These are phyloP conservation scores for Cymbopogon citratus DNA, from an alignment of 176 grass and related monocot genomes.

Conservation along the genomic window DNA sequence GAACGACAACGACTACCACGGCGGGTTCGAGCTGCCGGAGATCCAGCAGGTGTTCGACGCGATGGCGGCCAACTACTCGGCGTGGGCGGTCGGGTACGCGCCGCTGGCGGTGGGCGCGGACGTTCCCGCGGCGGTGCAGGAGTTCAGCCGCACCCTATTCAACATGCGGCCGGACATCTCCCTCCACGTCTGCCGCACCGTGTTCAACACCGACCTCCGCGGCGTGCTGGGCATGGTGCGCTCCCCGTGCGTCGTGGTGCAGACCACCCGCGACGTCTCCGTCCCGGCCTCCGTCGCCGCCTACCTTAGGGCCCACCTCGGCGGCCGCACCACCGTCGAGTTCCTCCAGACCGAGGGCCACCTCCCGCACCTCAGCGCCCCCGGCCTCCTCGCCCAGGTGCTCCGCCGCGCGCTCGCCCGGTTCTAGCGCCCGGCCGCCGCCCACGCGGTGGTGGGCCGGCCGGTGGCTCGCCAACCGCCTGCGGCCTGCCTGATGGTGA, in stretches of 20 bases:
- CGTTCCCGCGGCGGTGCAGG: conserved; percentile 81
- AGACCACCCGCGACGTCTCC: conserved; percentile 85
- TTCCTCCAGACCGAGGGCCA: conserved; percentile 75
- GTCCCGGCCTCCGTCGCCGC: conserved; percentile 71
- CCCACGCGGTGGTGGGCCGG: no score
- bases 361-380: conserved; percentile 75
- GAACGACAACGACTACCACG: conserved; percentile 83
- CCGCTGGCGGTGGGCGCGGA: conserved; percentile 89
- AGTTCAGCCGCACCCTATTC: conserved; percentile 99
- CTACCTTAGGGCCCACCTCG: conserved; percentile 37
- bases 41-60: conserved; percentile 78
- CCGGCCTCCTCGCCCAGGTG: conserved; percentile 14
- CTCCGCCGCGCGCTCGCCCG: conserved; percentile 69
- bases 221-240: conserved; percentile 60
- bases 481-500: neutral
- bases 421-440: neutral
- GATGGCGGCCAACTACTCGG: conserved; percentile 82
- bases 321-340: conserved; percentile 62
- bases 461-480: neutral
- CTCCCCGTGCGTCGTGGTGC: conserved; percentile 69
- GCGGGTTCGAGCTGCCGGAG: conserved; percentile 80
- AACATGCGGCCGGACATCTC: conserved; percentile 99
- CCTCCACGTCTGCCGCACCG: conserved; percentile 76
- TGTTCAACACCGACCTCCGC: conserved; percentile 84
- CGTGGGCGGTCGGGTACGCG: conserved; percentile 89